Evolutionary conservation across 2,329 filamentous ascomycete species (phyloP), one percentile per base, ranked within the genome.

Genomic region (Cordyceps sp.): DNA sequence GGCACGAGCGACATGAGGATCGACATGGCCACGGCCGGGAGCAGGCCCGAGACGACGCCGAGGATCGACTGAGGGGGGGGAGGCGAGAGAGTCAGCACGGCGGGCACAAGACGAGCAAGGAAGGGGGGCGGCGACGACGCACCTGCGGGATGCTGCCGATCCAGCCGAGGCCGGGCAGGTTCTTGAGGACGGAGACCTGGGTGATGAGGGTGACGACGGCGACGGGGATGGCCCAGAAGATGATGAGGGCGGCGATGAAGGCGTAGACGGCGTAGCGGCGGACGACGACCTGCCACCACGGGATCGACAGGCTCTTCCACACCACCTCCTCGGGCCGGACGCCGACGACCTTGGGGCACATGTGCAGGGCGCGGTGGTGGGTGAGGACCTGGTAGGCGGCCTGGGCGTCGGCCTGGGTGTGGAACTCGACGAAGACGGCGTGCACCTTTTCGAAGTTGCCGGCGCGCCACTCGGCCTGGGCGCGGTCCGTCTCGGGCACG

Each of bases 381-480:
- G 83, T 71, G 19, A 92, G 63, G 15, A 73, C 77, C 54, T 94
- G 86, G 54, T 69, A 93, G 17, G 88, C 86, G 35, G 68, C 63
- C 52, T 98, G 88, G 8, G 90, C 90, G 37, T 83, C 81, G 17
- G 76, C 69, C 49, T 93, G 82, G 4, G 70, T 74, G 39, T 72
- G 68, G 48, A 93, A 98, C 48, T 96, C 86, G 40, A 98, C 81
- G 45, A 98, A 96, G n/a, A 90, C 78, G 4, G 85, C 77, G 32
- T 71, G 71, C 33, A 78, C 61, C 41, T 68, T 66, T 33, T 69
- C 63, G 17, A 65, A 75, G 39, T 82, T 67, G 30, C 79, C 73
- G 10, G 64, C 58, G 25, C 67, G 66, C 45, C 83, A 75, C 25
- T 69, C 42, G 54, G 70, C 55, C 73, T 59, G 79, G 10, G 73